Evolutionary conservation across 139 green algal species (phyloP).

Genomic region (Tetradesmus lagerheimii): DNA sequence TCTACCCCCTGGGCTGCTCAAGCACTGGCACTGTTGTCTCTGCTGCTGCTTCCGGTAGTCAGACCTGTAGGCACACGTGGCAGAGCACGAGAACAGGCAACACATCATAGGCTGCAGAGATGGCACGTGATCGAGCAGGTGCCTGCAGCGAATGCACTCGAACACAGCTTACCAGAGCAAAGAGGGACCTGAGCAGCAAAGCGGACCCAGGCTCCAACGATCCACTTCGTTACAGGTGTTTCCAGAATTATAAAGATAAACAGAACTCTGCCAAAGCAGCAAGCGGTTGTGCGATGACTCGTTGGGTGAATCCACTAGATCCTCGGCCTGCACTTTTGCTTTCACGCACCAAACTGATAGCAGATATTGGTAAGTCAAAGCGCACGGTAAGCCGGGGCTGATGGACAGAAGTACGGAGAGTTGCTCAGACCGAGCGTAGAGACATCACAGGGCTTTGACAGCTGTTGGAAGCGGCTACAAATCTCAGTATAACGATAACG

Average conservation of each 20-base stretch:
- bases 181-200: neutral
- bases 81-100: neutral
- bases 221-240: neutral
- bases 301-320: neutral
- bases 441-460: neutral
- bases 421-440: neutral
- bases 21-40: neutral
- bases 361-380: too few relatives aligned
- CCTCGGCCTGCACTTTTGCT: neutral
- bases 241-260: neutral
- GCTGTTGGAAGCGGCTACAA: neutral
- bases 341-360: neutral
- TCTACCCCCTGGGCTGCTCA: neutral
- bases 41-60: neutral
- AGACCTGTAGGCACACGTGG: neutral
- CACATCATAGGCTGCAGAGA: neutral
- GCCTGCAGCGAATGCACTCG: neutral
- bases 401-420: neutral
- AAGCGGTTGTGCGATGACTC: neutral
- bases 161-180: neutral
- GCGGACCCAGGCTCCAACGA: neutral
- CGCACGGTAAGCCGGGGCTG: too few relatives aligned
- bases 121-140: neutral
- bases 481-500: too few relatives aligned
- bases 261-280: neutral